Evolutionary conservation across 2,329 filamentous ascomycete genomes (phyloP).

Genomic region (Calonectria pseudoreteaudii): DNA sequence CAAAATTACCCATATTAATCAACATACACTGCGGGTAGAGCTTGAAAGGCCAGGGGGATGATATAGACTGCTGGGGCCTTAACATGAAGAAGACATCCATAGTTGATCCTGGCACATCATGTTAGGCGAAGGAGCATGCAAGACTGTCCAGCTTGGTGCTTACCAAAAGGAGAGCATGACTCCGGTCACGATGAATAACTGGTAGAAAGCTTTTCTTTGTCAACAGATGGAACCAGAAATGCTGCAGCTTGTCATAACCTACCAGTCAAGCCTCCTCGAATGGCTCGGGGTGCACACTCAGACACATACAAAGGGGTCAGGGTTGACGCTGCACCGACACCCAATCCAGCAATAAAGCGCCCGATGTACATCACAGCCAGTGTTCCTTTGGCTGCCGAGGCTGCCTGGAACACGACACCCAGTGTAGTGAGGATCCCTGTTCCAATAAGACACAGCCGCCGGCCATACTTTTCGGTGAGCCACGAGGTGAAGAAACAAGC

Average conservation of each 20-base stretch:
- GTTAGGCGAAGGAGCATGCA: constrained; percentile 17
- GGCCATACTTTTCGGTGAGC: constrained; percentile 66
- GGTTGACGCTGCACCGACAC: constrained; percentile 62
- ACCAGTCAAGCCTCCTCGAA: constrained; percentile 62
- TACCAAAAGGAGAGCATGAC: constrained; percentile 58
- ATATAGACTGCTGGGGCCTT: constrained; percentile 64
- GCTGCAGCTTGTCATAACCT: constrained; percentile 17
- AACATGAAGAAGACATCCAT: constrained; percentile 61
- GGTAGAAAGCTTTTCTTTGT: constrained; percentile 54
- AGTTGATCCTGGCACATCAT: constrained; percentile 66
- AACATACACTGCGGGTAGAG: constrained; percentile 67
- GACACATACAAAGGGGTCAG: constrained; percentile 59
- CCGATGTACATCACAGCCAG: constrained; percentile 75
- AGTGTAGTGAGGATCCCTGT: constrained; percentile 68
- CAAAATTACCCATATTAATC: neutral
- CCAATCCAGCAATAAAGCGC: constrained; percentile 64
- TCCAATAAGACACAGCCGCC: constrained; percentile 65
- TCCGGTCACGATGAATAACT: constrained; percentile 61
- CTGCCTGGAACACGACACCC: constrained; percentile 74
- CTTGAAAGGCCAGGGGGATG: constrained; percentile 74
- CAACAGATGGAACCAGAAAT: neutral
- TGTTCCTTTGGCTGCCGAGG: constrained; percentile 64
- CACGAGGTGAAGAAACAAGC: constrained; percentile 69
- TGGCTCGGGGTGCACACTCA: constrained; percentile 63
- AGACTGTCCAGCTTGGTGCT: constrained; percentile 37